A percentile compares a stretch with the other conserved stretches of the same genome.
These are phyloP conservation scores for Silybum marianum DNA, from an alignment of 129 eudicot genomes.

Conservation along the genomic window DNA sequence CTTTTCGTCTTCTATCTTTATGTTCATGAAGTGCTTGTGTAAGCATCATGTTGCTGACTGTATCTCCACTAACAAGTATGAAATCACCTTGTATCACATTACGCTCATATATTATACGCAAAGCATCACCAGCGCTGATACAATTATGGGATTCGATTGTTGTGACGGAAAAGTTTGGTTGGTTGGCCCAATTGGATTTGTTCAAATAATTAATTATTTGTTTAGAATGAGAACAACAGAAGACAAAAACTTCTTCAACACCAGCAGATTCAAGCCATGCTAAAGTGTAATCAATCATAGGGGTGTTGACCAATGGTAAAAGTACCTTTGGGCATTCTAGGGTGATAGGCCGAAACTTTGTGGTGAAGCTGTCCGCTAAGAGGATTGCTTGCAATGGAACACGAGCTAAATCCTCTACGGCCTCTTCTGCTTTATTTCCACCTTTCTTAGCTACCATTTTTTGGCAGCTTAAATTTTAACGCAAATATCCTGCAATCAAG, in stretches of 20 bases:
- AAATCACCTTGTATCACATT: conserved; percentile 94
- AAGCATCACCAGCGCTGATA: conserved; percentile 94
- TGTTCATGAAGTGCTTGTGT: conserved; percentile 84
- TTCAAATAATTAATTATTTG: conserved; percentile 74
- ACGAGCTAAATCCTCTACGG: conserved; percentile 68
- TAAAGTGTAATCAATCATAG: conserved; percentile 93
- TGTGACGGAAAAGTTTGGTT: conserved; percentile 73
- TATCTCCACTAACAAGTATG: conserved; percentile 93
- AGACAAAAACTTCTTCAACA: conserved; percentile 86
- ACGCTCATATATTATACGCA: conserved; percentile 78
- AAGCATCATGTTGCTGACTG: conserved; percentile 90
- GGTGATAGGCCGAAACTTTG: conserved; percentile 88
- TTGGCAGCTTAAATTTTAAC: conserved; percentile 13
- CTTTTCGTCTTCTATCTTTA: conserved; percentile 78
- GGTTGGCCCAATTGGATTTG: conserved; percentile 69
- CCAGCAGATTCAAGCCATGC: conserved; percentile 97
- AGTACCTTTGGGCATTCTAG: conserved; percentile 94
- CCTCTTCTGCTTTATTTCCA: conserved; percentile 55
- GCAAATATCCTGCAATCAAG: conserved; percentile 15
- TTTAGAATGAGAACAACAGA: conserved; percentile 92
- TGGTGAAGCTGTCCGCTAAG: conserved; percentile 90
- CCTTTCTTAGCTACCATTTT: conserved; percentile 77
- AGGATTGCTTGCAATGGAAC: conserved; percentile 82
- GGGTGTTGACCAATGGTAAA: conserved; percentile 77
- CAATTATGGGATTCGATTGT: conserved; percentile 82